phyloP scores from a whole-genome alignment of 2,329 filamentous ascomycete species.

The Rasamsonia emersonii region DNA sequence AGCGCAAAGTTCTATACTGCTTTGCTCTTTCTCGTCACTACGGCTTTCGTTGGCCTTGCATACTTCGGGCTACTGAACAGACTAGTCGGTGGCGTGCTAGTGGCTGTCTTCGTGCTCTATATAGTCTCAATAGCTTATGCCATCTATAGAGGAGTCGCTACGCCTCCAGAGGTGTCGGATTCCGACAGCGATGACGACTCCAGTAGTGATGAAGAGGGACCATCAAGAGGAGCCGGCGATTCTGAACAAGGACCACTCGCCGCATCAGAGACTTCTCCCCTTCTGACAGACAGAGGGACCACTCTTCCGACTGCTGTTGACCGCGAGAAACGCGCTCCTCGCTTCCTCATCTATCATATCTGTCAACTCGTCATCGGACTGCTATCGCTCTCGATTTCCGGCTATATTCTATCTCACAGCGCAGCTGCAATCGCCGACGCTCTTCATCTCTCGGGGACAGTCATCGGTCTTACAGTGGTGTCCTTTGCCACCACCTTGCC shows the following conservation, averaged over 20 bases:
- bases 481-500: slow-evolving; percentile 47
- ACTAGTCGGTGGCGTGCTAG: slow-evolving; percentile 30
- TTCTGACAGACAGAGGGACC: slow-evolving; percentile 10
- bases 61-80: slow-evolving; percentile 26
- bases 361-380: slow-evolving; percentile 38
- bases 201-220: slow-evolving; percentile 19
- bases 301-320: no score
- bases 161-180: slow-evolving; percentile 36
- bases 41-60: slow-evolving; percentile 27
- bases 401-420: slow-evolving; percentile 42
- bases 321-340: no score
- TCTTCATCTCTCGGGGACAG: slow-evolving; percentile 36
- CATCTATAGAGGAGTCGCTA: slow-evolving; percentile 37
- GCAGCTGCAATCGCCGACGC: slow-evolving; percentile 33
- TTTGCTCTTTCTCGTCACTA: slow-evolving; percentile 36
- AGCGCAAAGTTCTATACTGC: slow-evolving; percentile 42
- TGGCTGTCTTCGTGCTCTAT: slow-evolving; percentile 38
- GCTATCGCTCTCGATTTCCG: slow-evolving; percentile 36
- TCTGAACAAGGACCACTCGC: slow-evolving; percentile 1
- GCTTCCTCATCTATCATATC: slow-evolving; percentile 30
- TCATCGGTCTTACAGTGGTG: slow-evolving; percentile 42
- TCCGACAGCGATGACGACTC: slow-evolving; percentile 32
- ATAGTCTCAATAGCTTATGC: slow-evolving; percentile 36
- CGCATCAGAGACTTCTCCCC: slow-evolving; percentile 13
- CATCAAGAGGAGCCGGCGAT: slow-evolving; percentile 13